Evolutionary conservation across 345 rosid genomes (phyloP).

Genomic region (Punica granatum): DNA sequence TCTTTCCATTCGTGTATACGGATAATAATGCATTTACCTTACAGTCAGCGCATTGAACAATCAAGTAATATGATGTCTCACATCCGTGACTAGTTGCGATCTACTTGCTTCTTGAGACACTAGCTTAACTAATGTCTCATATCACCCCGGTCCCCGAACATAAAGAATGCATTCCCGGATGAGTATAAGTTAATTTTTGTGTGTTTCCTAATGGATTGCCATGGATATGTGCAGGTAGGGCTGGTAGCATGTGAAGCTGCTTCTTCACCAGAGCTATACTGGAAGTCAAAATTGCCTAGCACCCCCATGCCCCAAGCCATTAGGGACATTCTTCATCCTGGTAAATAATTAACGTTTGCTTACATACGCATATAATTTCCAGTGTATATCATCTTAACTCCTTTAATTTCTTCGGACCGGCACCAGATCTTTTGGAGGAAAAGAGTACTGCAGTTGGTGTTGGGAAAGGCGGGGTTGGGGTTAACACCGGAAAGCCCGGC

Average conservation of each 20-base stretch:
- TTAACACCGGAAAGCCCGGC: constrained; percentile 38
- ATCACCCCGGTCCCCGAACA: no score
- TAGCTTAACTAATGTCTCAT: no score
- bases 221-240: constrained; percentile 26
- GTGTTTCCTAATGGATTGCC: no score
- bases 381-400: no score
- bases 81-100: no score
- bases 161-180: background rate
- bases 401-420: constrained; percentile 5
- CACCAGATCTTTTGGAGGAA: constrained; percentile 52
- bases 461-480: constrained; percentile 33
- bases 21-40: no score
- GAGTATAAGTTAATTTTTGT: no score
- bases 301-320: constrained; percentile 54
- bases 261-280: constrained; percentile 39
- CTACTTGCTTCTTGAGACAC: no score
- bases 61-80: no score
- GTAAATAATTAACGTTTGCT: background rate
- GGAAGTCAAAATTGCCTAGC: constrained; percentile 49
- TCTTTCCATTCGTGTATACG: no score
- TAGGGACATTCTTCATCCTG: constrained; percentile 29
- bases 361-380: no score
- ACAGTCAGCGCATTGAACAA: no score
- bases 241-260: constrained; percentile 42
- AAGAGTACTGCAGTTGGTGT: constrained; percentile 34